Conservation (phyloP, 177 flowering plant species). For the Vitis hybrid region DNA sequence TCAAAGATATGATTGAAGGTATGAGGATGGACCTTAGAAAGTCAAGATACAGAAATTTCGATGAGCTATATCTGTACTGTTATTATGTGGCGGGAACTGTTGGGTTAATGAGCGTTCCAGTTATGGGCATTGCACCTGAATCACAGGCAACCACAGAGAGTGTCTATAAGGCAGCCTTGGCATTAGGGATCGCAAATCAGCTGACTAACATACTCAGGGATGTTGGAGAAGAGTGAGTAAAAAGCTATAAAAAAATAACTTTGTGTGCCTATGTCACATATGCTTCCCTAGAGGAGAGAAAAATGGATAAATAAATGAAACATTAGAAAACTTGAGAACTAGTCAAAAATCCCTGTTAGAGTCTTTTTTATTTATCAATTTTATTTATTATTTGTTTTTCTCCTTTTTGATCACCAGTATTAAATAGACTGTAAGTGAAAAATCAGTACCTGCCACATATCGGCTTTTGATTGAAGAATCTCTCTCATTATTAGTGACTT, state of each 20-base stretch:
- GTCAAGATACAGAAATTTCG: conserved; percentile 84
- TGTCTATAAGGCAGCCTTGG: conserved; percentile 78
- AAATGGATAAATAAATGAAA: no score
- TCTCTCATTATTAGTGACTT: no score
- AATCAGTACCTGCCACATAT: no score
- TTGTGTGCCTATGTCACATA: no score
- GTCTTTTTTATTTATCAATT: no score
- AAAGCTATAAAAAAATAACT: neutral
- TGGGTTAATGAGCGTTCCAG: conserved; percentile 90
- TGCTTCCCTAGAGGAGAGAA: no score
- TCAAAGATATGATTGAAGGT: conserved; percentile 94
- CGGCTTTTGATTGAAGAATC: no score
- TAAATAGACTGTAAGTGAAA: no score
- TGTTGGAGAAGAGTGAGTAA: conserved; percentile 92
- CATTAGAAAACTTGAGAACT: no score
- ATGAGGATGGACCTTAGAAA: conserved; percentile 87
- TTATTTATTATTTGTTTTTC: no score
- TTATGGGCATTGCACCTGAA: conserved; percentile 85
- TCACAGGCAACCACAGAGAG: conserved; percentile 73
- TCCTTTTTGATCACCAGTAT: no score
- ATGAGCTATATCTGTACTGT: conserved; percentile 85
- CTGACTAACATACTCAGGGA: conserved; percentile 92
- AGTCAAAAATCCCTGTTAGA: no score
- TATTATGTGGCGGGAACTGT: conserved; percentile 96
- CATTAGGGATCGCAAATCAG: conserved; percentile 87